A percentile compares a stretch with the other conserved stretches of the same genome.
Evolutionary conservation across 2,329 filamentous ascomycete genomes (phyloP).

Genomic region (Pezicula carpinea): DNA sequence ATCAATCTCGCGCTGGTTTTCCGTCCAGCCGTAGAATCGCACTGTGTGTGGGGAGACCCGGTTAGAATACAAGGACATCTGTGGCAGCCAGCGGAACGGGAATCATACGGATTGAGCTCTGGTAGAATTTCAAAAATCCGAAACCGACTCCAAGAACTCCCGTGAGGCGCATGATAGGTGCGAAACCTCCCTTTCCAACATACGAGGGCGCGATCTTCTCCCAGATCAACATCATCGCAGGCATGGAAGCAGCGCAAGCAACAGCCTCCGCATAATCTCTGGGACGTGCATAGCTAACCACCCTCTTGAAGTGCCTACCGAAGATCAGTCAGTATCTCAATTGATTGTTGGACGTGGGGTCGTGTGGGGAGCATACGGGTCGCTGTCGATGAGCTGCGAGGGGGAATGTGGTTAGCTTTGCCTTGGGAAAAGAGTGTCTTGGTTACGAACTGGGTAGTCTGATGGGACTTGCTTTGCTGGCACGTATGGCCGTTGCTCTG

Average conservation of each 20-base stretch:
- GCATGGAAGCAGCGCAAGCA: conserved; percentile 65
- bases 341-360: not conserved
- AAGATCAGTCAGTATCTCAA: conserved; percentile 9
- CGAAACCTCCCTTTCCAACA: conserved; percentile 77
- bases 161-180: conserved; percentile 75
- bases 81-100: not conserved
- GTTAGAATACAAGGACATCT: not conserved
- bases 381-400: conserved; percentile 91
- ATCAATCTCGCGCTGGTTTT: conserved; percentile 87
- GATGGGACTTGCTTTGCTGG: conserved; percentile 76
- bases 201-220: conserved; percentile 83
- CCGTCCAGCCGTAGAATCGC: conserved; percentile 91
- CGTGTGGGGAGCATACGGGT: conserved; percentile 66
- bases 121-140: conserved; percentile 81
- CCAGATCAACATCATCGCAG: conserved; percentile 70
- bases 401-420: conserved; percentile 26
- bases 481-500: conserved; percentile 45
- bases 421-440: not conserved
- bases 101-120: conserved; percentile 75
- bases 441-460: conserved; percentile 74
- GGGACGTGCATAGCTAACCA: conserved; percentile 78
- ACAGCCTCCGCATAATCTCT: conserved; percentile 76
- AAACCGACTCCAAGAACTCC: conserved; percentile 69
- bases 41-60: conserved; percentile 43
- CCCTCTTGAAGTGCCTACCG: conserved; percentile 83